A percentile compares a stretch with the other conserved stretches of the same genome.
These are phyloP conservation scores for Fusarium chaquense DNA, from an alignment of 2,329 filamentous ascomycete genomes.

Conservation along the genomic window DNA sequence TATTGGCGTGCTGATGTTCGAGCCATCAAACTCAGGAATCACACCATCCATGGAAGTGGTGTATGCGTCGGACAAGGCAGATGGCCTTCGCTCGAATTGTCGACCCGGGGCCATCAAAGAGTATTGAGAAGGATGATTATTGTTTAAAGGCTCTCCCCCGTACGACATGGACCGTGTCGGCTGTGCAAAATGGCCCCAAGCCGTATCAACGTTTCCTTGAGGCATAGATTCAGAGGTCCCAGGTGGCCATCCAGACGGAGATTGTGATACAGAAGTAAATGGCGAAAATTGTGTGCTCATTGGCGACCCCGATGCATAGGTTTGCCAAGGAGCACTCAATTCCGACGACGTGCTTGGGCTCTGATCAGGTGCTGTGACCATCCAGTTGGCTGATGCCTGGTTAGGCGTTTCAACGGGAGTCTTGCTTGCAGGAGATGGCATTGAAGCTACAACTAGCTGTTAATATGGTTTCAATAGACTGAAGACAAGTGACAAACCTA, in stretches of 20 bases:
- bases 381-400: conserved; percentile 58
- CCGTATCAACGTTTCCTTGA: conserved; percentile 57
- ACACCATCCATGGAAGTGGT: conserved; percentile 55
- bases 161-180: conserved; percentile 63
- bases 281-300: conserved; percentile 64
- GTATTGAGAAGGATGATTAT: conserved; percentile 55
- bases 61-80: conserved; percentile 60
- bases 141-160: conserved; percentile 56
- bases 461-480: conserved; percentile 10
- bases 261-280: conserved; percentile 59
- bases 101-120: conserved; percentile 55
- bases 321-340: conserved; percentile 61
- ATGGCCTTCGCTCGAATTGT: conserved; percentile 59
- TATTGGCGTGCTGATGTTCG: conserved; percentile 45
- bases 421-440: conserved; percentile 22
- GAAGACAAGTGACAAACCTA: conserved; percentile 56
- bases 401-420: conserved; percentile 51
- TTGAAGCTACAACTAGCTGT: conserved; percentile 24
- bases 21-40: conserved; percentile 53
- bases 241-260: conserved; percentile 57
- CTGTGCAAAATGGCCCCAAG: conserved; percentile 59
- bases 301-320: conserved; percentile 63
- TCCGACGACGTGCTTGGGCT: conserved; percentile 58
- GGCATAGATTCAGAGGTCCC: conserved; percentile 53
- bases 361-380: conserved; percentile 57